These are phyloP conservation scores for Rutstroemia sp. DNA, from an alignment of 2,329 filamentous ascomycete species.

Conservation along the genomic window DNA sequence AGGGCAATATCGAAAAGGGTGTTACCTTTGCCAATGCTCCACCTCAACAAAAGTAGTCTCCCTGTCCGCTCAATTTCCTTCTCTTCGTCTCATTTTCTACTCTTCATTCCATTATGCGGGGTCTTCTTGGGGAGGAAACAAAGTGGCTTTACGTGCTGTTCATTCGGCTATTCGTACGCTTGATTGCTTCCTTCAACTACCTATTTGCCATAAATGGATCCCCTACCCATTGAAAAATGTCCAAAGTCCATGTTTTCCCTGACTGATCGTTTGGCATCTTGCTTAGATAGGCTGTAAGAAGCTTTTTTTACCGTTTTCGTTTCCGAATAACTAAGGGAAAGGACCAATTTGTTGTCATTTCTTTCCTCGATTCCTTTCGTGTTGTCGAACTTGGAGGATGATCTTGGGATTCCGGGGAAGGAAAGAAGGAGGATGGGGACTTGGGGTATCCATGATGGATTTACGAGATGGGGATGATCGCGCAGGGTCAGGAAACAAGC, in stretches of 20 bases:
- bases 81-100: not conserved
- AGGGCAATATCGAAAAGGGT: slow-evolving; percentile 88
- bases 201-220: not conserved
- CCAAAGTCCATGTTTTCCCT: not conserved
- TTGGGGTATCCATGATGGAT: too few relatives aligned
- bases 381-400: too few relatives aligned
- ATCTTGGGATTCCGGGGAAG: too few relatives aligned
- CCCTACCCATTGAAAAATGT: not conserved
- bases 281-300: slow-evolving; percentile 10
- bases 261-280: slow-evolving; percentile 8
- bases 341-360: not conserved
- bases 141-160: not conserved
- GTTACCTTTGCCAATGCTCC: slow-evolving; percentile 40
- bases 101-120: not conserved
- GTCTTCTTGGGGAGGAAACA: not conserved
- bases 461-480: too few relatives aligned
- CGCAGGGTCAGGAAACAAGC: not conserved
- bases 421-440: too few relatives aligned
- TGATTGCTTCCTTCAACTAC: not conserved
- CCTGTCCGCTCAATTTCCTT: not conserved
- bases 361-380: not conserved
- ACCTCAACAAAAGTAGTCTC: slow-evolving; percentile 13
- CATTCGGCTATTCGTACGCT: not conserved
- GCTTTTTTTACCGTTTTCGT: not conserved
- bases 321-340: not conserved